Conservation (phyloP, 192 early-diverging fungal genomes). For the Entrophospora sp. region DNA sequence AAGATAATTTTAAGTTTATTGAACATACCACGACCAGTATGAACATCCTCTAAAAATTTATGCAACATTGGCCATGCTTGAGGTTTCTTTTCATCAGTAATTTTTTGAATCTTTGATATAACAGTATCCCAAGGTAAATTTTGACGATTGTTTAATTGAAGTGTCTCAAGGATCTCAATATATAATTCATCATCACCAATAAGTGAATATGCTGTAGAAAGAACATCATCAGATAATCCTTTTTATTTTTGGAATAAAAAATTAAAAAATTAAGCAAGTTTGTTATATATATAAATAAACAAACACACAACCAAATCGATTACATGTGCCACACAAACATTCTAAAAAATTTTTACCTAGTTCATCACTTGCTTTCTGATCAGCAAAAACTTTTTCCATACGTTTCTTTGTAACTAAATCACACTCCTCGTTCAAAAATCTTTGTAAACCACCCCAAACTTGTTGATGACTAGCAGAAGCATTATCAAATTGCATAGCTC, state of each 20-base stretch:
- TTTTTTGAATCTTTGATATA: constrained; percentile 22
- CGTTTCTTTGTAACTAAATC: constrained; percentile 19
- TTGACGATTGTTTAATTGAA: constrained; percentile 33
- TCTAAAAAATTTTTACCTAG: constrained; percentile 23
- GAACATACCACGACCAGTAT: constrained; percentile 17
- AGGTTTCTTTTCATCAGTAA: constrained; percentile 25
- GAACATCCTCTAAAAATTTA: constrained; percentile 28
- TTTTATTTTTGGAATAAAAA: background rate
- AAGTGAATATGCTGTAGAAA: constrained; percentile 25
- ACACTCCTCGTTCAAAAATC: constrained; percentile 27
- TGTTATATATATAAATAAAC: background rate
- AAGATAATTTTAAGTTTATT: too few species aligned
- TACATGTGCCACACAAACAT: background rate
- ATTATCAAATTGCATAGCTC: constrained; percentile 35
- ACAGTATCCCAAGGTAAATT: constrained; percentile 35
- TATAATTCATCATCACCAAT: constrained; percentile 32
- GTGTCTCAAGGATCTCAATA: constrained; percentile 31
- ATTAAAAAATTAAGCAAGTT: background rate
- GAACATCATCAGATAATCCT: constrained; percentile 25
- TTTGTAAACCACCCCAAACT: constrained; percentile 34
- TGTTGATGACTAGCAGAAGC: constrained; percentile 32
- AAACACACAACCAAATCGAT: background rate
- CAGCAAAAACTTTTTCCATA: constrained; percentile 34
- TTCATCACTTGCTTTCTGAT: constrained; percentile 30
- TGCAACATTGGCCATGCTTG: constrained; percentile 24